These are phyloP conservation scores for Arachnomyces sp. DNA, from an alignment of 2,329 filamentous ascomycete species.

Conservation along the genomic window DNA sequence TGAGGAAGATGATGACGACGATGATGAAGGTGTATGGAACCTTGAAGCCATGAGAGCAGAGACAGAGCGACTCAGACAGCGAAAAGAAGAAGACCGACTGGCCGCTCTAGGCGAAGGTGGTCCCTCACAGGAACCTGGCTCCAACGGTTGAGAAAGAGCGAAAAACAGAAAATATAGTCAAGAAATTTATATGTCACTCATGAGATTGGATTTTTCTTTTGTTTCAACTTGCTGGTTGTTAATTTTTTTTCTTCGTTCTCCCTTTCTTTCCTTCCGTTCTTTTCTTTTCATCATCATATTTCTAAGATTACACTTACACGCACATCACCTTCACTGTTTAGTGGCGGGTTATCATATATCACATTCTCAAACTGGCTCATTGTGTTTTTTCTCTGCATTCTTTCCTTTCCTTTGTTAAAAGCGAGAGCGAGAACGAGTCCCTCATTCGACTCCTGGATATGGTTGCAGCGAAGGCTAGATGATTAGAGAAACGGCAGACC, in stretches of 20 bases:
- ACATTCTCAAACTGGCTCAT: too few relatives aligned
- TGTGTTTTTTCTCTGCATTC: too few relatives aligned
- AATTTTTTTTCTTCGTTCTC: not conserved
- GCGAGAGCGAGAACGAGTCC: too few relatives aligned
- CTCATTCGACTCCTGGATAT: too few relatives aligned
- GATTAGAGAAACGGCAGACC: too few relatives aligned
- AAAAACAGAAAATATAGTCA: not conserved
- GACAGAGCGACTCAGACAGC: conserved; percentile 66
- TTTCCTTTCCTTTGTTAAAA: too few relatives aligned
- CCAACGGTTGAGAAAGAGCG: not conserved
- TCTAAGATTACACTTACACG: conserved; percentile 1
- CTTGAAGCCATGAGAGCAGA: conserved; percentile 81
- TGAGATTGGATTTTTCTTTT: too few relatives aligned
- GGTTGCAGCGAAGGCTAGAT: too few relatives aligned
- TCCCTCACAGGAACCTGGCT: not conserved
- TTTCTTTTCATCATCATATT: not conserved
- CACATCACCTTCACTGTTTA: too few relatives aligned
- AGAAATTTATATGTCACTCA: too few relatives aligned
- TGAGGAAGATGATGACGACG: conserved; percentile 56
- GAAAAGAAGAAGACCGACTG: conserved; percentile 69
- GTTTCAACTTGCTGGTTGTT: too few relatives aligned
- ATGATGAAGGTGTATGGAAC: conserved; percentile 40
- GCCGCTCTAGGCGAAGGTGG: conserved; percentile 26
- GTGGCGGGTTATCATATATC: too few relatives aligned
- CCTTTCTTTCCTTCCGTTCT: not conserved